Conservation (phyloP, 1,284 basidiomycete species). For the Sporisorium sorghi region DNA sequence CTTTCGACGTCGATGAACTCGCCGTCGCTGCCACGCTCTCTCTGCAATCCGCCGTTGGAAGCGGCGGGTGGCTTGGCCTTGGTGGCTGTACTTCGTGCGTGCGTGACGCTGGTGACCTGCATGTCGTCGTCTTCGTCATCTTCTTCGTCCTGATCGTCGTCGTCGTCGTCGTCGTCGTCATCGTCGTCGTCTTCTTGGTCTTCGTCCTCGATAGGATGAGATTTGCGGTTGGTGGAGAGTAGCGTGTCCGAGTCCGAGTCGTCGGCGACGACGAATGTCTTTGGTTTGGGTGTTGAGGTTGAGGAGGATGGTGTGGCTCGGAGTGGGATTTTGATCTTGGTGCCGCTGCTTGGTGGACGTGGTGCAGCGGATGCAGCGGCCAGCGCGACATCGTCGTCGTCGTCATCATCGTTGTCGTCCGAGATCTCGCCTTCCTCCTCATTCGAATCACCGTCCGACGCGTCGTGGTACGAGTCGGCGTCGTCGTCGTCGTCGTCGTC, state of each 20-base stretch:
- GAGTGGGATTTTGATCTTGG: slow-evolving; percentile 26
- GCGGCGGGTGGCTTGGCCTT: slow-evolving; percentile 14
- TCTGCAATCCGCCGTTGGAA: slow-evolving; percentile 24
- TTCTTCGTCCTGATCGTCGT: too few relatives aligned
- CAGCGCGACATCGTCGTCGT: slow-evolving; percentile 33
- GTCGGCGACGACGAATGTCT: slow-evolving; percentile 17
- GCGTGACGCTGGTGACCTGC: slow-evolving; percentile 21
- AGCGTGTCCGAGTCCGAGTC: slow-evolving; percentile 30
- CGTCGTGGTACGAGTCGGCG: slow-evolving; percentile 15
- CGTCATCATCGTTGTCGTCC: slow-evolving; percentile 32
- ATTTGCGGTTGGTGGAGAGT: slow-evolving; percentile 7
- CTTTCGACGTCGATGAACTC: slow-evolving; percentile 55
- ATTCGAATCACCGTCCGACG: slow-evolving; percentile 16
- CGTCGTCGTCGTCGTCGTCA: slow-evolving; percentile 27
- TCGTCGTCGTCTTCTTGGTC: slow-evolving; percentile 29
- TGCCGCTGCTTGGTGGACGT: slow-evolving; percentile 1
- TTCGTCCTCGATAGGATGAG: slow-evolving; percentile 25
- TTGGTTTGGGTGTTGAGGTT: slow-evolving; percentile 14
- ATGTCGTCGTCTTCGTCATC: slow-evolving; percentile 26
- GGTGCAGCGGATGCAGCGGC: slow-evolving; percentile 3
- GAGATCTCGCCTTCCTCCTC: slow-evolving; percentile 53
- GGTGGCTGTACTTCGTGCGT: neutral
- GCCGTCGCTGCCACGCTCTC: slow-evolving; percentile 48
- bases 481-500: slow-evolving; percentile 32
- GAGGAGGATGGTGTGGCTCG: slow-evolving; percentile 11